Evolutionary conservation across 2,329 filamentous ascomycete species (phyloP), one percentile per base, ranked within the genome.

Genomic region (Aspergillus texensis): DNA sequence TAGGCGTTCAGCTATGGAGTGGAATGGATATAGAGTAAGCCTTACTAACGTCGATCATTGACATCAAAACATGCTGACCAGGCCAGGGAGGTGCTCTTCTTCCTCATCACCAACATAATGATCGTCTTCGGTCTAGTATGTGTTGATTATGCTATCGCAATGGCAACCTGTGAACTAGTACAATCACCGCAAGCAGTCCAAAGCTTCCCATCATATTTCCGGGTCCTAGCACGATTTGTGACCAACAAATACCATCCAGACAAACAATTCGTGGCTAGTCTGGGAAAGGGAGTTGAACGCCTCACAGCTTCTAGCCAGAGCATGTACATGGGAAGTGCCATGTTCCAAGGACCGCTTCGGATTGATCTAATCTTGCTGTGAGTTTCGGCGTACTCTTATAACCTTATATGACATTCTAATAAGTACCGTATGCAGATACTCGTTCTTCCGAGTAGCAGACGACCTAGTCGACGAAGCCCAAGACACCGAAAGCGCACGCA

Each of bases 371-470:
- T 91, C 30, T 77, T 91, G 1, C 77, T 93, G 78, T 86, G 72
- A 73, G 83, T 72, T 11, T 24, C n/a, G 16, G 11, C 4, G 19
- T 32, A 16, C 9, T 6, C 12, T 21, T 39, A 21, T 19, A 16
- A 53, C 6, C 28, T 6, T 1, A 21, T 1, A 0, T 16, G n/a
- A 48, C 16, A 19, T 50, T 8, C 50, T 75, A 43, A 74, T 56
- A 5, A 14, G 3, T 46, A 6, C n/a, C 10, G 4, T 26, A 1
- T 26, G 10, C 48, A 86, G 84, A 4, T 92, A 92, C 71, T 90
- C 89, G 0, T 92, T 91, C 72, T 93, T 90, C 69, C 84, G 90
- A 12, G 85, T 91, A 11, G 89, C 89, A 1, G 91, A 93, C 72
- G 90, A 93, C 69, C 80, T 93, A 5, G 85, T 93, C 10, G 90